phyloP scores from a whole-genome alignment of 176 grass and related monocot species.

The Typha latifolia region DNA sequence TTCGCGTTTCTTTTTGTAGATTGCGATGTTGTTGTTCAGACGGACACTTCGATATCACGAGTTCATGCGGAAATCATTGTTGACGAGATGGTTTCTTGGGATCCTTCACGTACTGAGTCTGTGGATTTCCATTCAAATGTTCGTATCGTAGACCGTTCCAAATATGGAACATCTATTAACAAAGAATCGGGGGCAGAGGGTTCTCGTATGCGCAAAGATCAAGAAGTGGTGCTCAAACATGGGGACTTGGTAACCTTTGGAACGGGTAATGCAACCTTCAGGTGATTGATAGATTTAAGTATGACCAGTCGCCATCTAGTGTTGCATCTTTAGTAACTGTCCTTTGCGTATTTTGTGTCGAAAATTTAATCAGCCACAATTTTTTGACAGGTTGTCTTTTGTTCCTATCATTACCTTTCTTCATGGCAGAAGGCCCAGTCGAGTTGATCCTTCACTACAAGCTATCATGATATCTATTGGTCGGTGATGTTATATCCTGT shows the following conservation, averaged over 20 bases:
- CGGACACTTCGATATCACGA: constrained; percentile 75
- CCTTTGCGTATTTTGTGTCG: constrained; percentile 1
- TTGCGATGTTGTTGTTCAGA: constrained; percentile 79
- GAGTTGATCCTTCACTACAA: constrained; percentile 48
- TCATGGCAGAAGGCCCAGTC: constrained; percentile 27
- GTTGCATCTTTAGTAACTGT: not conserved
- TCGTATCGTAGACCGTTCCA: constrained; percentile 58
- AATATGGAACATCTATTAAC: constrained; percentile 80
- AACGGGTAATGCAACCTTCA: constrained; percentile 62
- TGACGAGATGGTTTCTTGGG: constrained; percentile 64
- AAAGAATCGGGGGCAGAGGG: constrained; percentile 47
- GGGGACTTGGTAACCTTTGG: constrained; percentile 79
- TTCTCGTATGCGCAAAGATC: constrained; percentile 49
- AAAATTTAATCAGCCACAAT: not conserved
- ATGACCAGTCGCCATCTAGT: not conserved
- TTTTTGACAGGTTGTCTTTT: constrained; percentile 57
- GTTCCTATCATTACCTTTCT: constrained; percentile 37
- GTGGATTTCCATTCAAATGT: constrained; percentile 44
- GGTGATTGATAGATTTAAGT: constrained; percentile 32
- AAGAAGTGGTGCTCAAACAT: constrained; percentile 46
- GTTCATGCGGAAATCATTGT: constrained; percentile 72
- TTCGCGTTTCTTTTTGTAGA: constrained; percentile 30
- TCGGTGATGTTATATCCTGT: constrained; percentile 32
- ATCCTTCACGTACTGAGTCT: constrained; percentile 31
- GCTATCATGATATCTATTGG: constrained; percentile 66